These are phyloP conservation scores for Begonia peltatifolia DNA, from an alignment of 306 rosid genomes.

Conservation along the genomic window DNA sequence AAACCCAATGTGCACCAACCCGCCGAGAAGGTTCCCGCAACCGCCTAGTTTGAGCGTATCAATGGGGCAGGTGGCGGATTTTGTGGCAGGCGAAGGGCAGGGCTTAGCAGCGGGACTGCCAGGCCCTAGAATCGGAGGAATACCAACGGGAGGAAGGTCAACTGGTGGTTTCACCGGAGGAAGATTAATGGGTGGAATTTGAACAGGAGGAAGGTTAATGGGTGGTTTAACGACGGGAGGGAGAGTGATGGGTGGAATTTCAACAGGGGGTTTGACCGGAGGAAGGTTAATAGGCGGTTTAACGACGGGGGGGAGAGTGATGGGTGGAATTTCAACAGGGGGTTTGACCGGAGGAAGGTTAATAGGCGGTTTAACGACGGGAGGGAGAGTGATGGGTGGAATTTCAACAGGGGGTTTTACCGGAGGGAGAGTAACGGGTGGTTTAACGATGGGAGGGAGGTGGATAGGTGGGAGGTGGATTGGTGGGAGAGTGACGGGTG, in stretches of 20 bases:
- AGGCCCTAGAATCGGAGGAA: too few species aligned
- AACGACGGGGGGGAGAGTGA: conserved; percentile 2
- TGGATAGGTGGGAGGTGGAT: too few species aligned
- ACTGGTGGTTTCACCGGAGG: too few species aligned
- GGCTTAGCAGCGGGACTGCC: conserved; percentile 11
- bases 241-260: background rate
- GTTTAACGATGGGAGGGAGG: conserved; percentile 9
- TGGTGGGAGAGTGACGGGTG: too few species aligned
- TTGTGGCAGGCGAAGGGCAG: conserved; percentile 32
- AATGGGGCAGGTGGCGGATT: conserved; percentile 55
- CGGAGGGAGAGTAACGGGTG: conserved; percentile 17
- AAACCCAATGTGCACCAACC: conserved; percentile 55
- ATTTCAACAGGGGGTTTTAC: conserved; percentile 4
- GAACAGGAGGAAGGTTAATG: conserved; percentile 5
- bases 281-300: conserved; percentile 5
- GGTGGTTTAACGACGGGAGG: conserved; percentile 1
- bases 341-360: conserved; percentile 15
- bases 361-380: conserved; percentile 5
- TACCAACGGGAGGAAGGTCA: background rate
- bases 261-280: conserved; percentile 13
- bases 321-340: conserved; percentile 6
- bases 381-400: conserved; percentile 11
- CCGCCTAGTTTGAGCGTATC: conserved; percentile 71
- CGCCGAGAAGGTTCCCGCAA: conserved; percentile 71
- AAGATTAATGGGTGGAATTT: too few species aligned